These are phyloP conservation scores for Laburnicola sp. DNA, from an alignment of 2,329 filamentous ascomycete genomes.

Conservation along the genomic window DNA sequence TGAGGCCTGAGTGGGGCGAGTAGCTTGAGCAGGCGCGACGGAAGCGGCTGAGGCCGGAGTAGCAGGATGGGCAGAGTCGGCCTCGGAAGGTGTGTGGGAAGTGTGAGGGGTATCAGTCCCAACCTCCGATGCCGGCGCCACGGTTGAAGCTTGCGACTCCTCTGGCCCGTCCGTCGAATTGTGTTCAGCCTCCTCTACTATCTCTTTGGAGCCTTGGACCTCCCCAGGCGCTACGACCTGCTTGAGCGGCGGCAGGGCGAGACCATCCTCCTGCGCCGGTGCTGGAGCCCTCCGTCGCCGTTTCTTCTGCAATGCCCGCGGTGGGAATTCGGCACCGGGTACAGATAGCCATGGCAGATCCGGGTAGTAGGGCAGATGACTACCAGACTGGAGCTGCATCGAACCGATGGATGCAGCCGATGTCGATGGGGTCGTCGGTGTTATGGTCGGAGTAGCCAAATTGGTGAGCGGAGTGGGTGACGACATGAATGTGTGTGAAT, in stretches of 20 bases:
- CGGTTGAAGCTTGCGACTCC: conserved; percentile 50
- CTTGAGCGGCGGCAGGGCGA: conserved; percentile 58
- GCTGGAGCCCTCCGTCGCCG: conserved; percentile 50
- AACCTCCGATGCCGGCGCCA: conserved; percentile 50
- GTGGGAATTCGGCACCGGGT: conserved; percentile 58
- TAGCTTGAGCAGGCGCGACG: conserved; percentile 39
- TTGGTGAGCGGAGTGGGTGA: conserved; percentile 38
- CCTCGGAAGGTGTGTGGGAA: conserved; percentile 61
- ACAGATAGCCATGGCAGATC: conserved; percentile 64
- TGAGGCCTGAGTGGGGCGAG: conserved; percentile 37
- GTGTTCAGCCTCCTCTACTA: conserved; percentile 25
- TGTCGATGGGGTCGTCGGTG: conserved; percentile 27
- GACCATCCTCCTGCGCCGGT: conserved; percentile 41
- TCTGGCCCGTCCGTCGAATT: conserved; percentile 48
- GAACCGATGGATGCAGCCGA: conserved; percentile 21
- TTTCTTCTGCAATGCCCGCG: conserved; percentile 51
- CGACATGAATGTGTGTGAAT: conserved; percentile 39
- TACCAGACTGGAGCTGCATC: conserved; percentile 25
- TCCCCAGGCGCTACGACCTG: conserved; percentile 25
- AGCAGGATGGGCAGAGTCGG: conserved; percentile 58
- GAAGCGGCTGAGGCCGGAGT: conserved; percentile 61
- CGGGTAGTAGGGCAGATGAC: conserved; percentile 54
- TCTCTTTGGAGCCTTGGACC: conserved; percentile 16
- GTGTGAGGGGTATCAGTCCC: conserved; percentile 61
- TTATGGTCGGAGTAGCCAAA: conserved; percentile 36